Conservation (phyloP, 2,329 filamentous ascomycete genomes). For the Botrytis sinoallii region DNA sequence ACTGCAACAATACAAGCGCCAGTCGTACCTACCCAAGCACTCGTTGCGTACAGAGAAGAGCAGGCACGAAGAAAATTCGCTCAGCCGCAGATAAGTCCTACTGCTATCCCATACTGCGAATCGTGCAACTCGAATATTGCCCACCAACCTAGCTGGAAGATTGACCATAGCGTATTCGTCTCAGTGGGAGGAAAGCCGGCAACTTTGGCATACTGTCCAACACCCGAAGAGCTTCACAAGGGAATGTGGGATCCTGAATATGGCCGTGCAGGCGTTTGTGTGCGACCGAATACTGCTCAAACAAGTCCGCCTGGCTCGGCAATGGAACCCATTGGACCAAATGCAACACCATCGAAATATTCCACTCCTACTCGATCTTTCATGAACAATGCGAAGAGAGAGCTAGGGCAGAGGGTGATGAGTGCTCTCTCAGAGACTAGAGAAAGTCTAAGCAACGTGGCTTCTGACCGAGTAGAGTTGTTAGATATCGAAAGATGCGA, state of each 20-base stretch:
- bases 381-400: slow-evolving; percentile 11
- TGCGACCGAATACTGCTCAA: not conserved
- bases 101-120: slow-evolving; percentile 7
- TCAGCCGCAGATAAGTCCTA: slow-evolving; percentile 16
- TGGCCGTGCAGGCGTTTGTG: slow-evolving; percentile 20
- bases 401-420: slow-evolving; percentile 6
- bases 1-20: slow-evolving; percentile 45
- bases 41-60: slow-evolving; percentile 41
- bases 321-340: not conserved
- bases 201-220: slow-evolving; percentile 19
- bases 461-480: not conserved
- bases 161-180: slow-evolving; percentile 25
- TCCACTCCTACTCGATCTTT: slow-evolving; percentile 12
- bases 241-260: slow-evolving; percentile 21
- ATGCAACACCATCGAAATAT: not conserved
- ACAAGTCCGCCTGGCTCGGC: not conserved
- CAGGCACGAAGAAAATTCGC: slow-evolving; percentile 9
- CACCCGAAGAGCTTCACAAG: slow-evolving; percentile 20
- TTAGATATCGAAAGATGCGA: not conserved
- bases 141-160: slow-evolving; percentile 21
- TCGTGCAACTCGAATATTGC: slow-evolving; percentile 18
- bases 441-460: not conserved
- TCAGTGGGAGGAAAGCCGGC: slow-evolving; percentile 20
- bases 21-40: slow-evolving; percentile 42
- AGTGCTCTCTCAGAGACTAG: slow-evolving; percentile 15